Percentiles rank a stretch among this genome's conserved stretches.
phyloP scores from a whole-genome alignment of 2,329 filamentous ascomycete species.

The Colletotrichum tanaceti region DNA sequence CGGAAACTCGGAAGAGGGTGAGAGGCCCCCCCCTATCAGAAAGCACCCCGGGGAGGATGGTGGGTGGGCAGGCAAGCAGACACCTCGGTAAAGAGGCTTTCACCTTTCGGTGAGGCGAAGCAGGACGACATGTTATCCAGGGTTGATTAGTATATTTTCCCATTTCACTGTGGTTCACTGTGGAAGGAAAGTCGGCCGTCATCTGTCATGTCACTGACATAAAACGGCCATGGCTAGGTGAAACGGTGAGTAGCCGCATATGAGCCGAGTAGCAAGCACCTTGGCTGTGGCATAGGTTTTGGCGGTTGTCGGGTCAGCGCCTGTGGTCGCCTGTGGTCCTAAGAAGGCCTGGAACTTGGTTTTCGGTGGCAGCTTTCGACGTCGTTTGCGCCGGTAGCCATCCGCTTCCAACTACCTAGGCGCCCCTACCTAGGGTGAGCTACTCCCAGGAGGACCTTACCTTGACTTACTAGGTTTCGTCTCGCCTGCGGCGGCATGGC shows the following conservation, averaged over 20 bases:
- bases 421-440: background rate
- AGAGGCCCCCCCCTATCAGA: background rate
- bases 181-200: background rate
- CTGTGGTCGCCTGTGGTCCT: background rate
- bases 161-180: too few relatives aligned
- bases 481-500: slow-evolving; percentile 11
- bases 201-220: too few relatives aligned
- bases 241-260: background rate
- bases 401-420: slow-evolving; percentile 16
- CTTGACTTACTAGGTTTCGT: slow-evolving; percentile 1
- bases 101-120: background rate
- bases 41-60: slow-evolving; percentile 6
- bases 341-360: background rate
- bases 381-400: background rate
- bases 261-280: background rate
- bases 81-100: background rate
- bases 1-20: slow-evolving; percentile 30
- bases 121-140: background rate
- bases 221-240: background rate
- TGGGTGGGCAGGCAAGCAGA: background rate
- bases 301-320: background rate
- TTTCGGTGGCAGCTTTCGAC: background rate
- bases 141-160: too few relatives aligned
- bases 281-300: background rate
- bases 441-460: background rate